These are phyloP conservation scores for Leptomonas seymouri DNA, from an alignment of 208 protist genomes.

Conservation along the genomic window DNA sequence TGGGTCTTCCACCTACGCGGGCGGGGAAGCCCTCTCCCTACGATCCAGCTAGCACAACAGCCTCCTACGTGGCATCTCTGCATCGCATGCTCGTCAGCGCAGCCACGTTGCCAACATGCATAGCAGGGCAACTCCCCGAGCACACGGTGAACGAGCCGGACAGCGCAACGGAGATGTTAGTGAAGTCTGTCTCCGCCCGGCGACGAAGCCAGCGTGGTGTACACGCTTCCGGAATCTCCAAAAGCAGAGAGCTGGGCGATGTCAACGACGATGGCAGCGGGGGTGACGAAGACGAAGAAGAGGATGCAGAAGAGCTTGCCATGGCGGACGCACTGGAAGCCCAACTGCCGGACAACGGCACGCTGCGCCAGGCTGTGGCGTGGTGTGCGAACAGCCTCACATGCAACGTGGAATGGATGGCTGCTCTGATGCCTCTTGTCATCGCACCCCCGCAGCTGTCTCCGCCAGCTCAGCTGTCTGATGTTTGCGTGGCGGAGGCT, in stretches of 20 bases:
- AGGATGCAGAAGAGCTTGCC: not conserved
- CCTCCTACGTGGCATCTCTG: conserved; percentile 13
- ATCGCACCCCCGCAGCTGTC: not conserved
- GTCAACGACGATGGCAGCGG: not conserved
- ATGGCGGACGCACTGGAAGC: conserved; percentile 22
- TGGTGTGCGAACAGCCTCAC: conserved; percentile 32
- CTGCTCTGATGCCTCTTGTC: conserved; percentile 13
- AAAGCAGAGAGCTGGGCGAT: not conserved
- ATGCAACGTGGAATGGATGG: conserved; percentile 15
- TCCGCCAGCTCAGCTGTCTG: not conserved
- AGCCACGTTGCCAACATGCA: conserved; percentile 11
- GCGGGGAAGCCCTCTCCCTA: not conserved
- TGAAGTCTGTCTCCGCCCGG: conserved; percentile 10
- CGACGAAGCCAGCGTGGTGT: not conserved
- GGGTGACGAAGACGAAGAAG: conserved; percentile 3
- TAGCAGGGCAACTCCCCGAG: conserved; percentile 15
- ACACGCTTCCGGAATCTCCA: not conserved
- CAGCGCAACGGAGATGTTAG: conserved; percentile 20
- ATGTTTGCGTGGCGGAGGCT: conserved; percentile 22
- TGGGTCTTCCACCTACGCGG: not conserved
- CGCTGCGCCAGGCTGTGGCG: conserved; percentile 29
- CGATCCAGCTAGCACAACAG: not conserved
- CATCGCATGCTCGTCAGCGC: conserved; percentile 20
- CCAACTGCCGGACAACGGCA: conserved; percentile 30
- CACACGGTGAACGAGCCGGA: conserved; percentile 23